These are phyloP conservation scores for Naegleria fowleri DNA, from an alignment of 208 protist genomes.

Conservation along the genomic window DNA sequence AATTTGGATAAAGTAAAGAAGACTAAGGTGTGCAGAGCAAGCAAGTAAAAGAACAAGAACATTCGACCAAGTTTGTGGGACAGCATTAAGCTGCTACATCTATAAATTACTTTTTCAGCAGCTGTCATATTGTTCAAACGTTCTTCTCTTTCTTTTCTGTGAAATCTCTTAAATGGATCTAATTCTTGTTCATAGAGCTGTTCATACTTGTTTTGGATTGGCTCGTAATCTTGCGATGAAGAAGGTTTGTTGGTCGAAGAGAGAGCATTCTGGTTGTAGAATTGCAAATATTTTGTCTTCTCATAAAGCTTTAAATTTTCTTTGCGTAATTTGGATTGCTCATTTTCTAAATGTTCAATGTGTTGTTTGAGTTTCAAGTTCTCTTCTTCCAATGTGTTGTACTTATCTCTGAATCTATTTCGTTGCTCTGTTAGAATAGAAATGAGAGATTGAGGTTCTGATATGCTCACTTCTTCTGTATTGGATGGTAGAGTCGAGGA, in stretches of 20 bases:
- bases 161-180: conserved; percentile 9
- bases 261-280: neutral
- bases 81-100: neutral
- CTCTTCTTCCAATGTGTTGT: neutral
- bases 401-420: conserved; percentile 4
- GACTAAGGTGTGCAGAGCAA: neutral
- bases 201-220: neutral
- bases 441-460: neutral
- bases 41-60: neutral
- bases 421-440: conserved; percentile 21
- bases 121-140: neutral
- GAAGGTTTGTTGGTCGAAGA: neutral
- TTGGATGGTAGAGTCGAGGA: neutral
- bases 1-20: neutral
- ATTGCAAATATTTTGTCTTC: conserved; percentile 20
- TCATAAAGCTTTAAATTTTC: conserved; percentile 26
- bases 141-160: neutral
- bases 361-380: neutral
- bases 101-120: conserved; percentile 3
- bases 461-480: neutral
- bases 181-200: conserved; percentile 21
- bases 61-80: neutral
- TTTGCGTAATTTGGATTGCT: neutral
- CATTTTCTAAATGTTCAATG: neutral
- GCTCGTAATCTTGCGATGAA: neutral